phyloP scores from a whole-genome alignment of 2,329 filamentous ascomycete species.

The Venturia oleaginea region DNA sequence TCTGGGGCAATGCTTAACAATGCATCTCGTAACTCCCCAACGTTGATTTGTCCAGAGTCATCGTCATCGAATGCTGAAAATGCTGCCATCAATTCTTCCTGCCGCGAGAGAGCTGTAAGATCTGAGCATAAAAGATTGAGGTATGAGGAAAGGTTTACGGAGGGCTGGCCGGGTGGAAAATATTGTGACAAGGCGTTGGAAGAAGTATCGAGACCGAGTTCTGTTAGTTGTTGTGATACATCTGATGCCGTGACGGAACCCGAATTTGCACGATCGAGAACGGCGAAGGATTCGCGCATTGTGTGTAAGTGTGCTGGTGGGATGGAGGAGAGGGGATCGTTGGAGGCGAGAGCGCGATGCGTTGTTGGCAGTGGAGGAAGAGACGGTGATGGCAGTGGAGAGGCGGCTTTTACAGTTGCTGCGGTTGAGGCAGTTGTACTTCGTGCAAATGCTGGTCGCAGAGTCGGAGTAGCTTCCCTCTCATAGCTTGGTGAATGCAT shows the following conservation, averaged over 20 bases:
- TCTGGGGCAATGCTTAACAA: slow-evolving; percentile 75
- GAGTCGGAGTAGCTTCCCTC: background rate
- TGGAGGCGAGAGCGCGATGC: slow-evolving; percentile 29
- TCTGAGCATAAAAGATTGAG: slow-evolving; percentile 71
- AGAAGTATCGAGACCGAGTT: slow-evolving; percentile 70
- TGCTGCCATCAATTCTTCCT: slow-evolving; percentile 73
- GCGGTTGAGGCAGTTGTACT: slow-evolving; percentile 9
- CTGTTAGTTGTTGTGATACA: slow-evolving; percentile 76
- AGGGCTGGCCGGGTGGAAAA: slow-evolving; percentile 62
- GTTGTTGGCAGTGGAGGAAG: slow-evolving; percentile 14
- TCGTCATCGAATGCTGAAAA: slow-evolving; percentile 95
- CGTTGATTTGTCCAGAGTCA: slow-evolving; percentile 85
- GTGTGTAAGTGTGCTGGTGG: slow-evolving; percentile 76
- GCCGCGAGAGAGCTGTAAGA: slow-evolving; percentile 65
- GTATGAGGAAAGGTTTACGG: slow-evolving; percentile 73
- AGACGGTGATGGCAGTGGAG: slow-evolving; percentile 12
- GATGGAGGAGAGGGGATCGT: slow-evolving; percentile 59
- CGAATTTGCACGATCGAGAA: slow-evolving; percentile 82
- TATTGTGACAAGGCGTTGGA: slow-evolving; percentile 65
- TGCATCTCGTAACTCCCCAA: slow-evolving; percentile 72
- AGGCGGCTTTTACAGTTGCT: slow-evolving; percentile 8
- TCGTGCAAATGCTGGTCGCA: slow-evolving; percentile 3
- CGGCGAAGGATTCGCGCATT: slow-evolving; percentile 86
- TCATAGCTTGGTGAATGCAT: background rate
- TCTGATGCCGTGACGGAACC: slow-evolving; percentile 74